phyloP scores from a whole-genome alignment of 495 filamentous ascomycete species.

The Penicillium atrosanguineum region DNA sequence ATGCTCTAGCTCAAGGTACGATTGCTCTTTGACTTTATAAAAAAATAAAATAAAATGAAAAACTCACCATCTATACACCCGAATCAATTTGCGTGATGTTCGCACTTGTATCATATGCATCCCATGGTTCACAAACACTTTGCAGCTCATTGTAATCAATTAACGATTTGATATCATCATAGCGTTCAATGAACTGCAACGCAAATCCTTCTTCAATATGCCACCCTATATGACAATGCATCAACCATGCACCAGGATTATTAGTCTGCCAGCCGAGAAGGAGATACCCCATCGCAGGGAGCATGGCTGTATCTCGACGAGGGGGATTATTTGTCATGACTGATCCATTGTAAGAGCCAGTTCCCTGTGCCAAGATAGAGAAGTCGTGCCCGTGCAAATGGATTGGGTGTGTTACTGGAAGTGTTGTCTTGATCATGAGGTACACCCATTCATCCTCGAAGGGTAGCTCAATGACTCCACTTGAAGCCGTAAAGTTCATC shows the following conservation, averaged over 20 bases:
- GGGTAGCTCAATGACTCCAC: constrained; percentile 18
- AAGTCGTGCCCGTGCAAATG: constrained; percentile 25
- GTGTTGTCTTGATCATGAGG: constrained; percentile 40
- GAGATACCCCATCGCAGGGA: constrained; percentile 1
- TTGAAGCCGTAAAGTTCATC: constrained; percentile 9
- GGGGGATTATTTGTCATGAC: constrained; percentile 11
- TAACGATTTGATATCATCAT: background rate
- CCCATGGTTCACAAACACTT: background rate
- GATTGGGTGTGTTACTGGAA: constrained; percentile 18
- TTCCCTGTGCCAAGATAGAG: constrained; percentile 20
- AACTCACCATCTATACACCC: background rate
- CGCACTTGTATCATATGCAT: background rate
- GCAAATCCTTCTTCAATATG: constrained; percentile 34
- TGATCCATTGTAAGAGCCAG: constrained; percentile 6
- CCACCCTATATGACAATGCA: constrained; percentile 49
- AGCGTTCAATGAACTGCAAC: constrained; percentile 39
- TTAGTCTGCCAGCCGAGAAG: constrained; percentile 51
- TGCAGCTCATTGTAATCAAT: constrained; percentile 3
- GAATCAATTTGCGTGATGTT: background rate
- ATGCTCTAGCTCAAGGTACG: background rate
- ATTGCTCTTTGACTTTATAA: no score
- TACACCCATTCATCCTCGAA: constrained; percentile 61
- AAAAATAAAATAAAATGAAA: background rate
- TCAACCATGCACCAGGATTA: constrained; percentile 44
- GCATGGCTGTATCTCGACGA: constrained; percentile 19